These are phyloP conservation scores for Eucalyptus erythrocorys DNA, from an alignment of 345 rosid genomes.

Conservation along the genomic window DNA sequence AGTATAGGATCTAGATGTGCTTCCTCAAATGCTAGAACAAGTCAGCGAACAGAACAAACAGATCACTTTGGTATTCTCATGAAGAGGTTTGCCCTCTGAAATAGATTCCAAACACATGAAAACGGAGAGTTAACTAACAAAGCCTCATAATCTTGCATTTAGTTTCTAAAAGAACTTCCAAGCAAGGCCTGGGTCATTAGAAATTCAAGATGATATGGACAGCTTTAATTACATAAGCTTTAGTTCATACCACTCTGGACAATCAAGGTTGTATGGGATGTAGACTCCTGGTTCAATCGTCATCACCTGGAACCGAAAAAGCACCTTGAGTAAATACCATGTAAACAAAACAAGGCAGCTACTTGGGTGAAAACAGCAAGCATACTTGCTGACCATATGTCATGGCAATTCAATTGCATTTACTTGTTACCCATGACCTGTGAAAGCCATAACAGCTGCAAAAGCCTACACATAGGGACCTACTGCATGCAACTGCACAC, in stretches of 20 bases:
- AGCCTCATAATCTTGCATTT: neutral
- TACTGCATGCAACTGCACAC: neutral
- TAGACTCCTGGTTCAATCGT: conserved; percentile 97
- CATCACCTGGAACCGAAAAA: conserved; percentile 44
- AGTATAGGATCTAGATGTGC: neutral
- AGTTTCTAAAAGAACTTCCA: neutral
- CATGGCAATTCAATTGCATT: neutral
- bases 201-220: neutral
- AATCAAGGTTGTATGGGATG: conserved; percentile 43
- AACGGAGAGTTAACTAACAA: neutral
- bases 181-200: neutral
- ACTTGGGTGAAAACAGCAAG: neutral
- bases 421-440: neutral
- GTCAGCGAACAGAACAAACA: neutral
- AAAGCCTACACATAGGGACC: neutral
- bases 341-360: neutral
- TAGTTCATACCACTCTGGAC: conserved; percentile 55
- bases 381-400: neutral
- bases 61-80: neutral
- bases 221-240: neutral
- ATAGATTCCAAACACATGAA: neutral
- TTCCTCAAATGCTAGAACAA: neutral
- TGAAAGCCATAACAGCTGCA: neutral
- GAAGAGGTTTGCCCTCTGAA: neutral
- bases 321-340: neutral